These are phyloP conservation scores for Cryomyces minteri DNA, from an alignment of 495 filamentous ascomycete genomes.

Conservation along the genomic window DNA sequence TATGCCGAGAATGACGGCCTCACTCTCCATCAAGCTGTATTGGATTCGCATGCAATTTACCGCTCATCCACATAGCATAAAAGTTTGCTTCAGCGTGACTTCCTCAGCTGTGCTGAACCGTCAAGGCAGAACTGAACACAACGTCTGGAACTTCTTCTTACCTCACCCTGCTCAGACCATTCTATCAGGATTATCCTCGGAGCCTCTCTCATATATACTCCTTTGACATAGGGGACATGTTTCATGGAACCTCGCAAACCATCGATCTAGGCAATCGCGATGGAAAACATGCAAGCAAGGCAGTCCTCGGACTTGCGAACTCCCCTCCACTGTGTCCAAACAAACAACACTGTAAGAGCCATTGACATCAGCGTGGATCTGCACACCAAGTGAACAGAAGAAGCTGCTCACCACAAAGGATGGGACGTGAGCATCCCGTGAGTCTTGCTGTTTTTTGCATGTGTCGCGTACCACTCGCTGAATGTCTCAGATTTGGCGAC, in stretches of 20 bases:
- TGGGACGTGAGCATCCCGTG: slow-evolving; percentile 1
- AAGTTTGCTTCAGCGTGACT: too few species aligned
- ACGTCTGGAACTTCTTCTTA: too few species aligned
- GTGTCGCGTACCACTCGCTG: slow-evolving; percentile 5
- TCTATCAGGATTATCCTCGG: too few species aligned
- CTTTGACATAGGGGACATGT: slow-evolving; percentile 14
- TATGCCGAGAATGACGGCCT: too few species aligned
- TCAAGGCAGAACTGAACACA: too few species aligned
- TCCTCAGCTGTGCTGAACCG: too few species aligned
- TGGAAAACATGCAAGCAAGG: slow-evolving; percentile 12
- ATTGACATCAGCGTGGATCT: background rate
- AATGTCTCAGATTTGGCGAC: slow-evolving; percentile 6
- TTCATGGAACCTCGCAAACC: slow-evolving; percentile 10
- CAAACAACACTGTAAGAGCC: slow-evolving; percentile 8
- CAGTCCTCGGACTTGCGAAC: slow-evolving; percentile 9
- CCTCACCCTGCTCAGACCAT: too few species aligned
- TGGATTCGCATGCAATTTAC: too few species aligned
- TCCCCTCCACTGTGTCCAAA: slow-evolving; percentile 8
- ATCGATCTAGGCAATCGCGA: slow-evolving; percentile 10
- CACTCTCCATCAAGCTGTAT: too few species aligned
- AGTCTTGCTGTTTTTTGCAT: slow-evolving; percentile 4
- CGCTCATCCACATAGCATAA: too few species aligned
- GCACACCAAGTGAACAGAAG: background rate
- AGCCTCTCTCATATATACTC: too few species aligned
- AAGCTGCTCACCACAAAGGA: slow-evolving; percentile 6